Evolutionary conservation across 306 rosid species (phyloP).

Genomic region (Gleditsia sinensis): DNA sequence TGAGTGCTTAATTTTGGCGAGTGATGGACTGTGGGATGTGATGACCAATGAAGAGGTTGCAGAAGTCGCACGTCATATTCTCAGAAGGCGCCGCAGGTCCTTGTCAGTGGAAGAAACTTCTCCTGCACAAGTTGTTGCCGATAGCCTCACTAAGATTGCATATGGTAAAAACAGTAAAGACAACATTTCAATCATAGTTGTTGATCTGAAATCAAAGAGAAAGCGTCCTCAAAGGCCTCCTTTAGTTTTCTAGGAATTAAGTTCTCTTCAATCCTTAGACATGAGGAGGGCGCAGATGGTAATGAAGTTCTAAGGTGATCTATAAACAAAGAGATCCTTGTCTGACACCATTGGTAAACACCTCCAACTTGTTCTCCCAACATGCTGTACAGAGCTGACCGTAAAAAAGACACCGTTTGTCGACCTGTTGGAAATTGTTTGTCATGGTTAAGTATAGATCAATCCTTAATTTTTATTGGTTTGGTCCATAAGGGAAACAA

Average conservation of each 20-base stretch:
- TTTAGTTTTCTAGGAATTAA: not conserved
- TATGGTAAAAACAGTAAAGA: slow-evolving; percentile 52
- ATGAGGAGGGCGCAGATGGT: slow-evolving; percentile 32
- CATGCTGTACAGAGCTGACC: slow-evolving; percentile 49
- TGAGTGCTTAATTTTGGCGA: slow-evolving; percentile 63
- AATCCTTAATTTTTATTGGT: slow-evolving; percentile 47
- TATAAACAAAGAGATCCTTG: too few relatives aligned
- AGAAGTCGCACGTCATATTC: slow-evolving; percentile 56
- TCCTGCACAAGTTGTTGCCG: slow-evolving; percentile 58
- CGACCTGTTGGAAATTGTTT: slow-evolving; percentile 23
- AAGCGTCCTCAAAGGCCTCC: slow-evolving; percentile 50
- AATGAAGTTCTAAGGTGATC: slow-evolving; percentile 28
- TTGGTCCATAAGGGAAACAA: slow-evolving; percentile 30
- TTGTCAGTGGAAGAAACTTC: slow-evolving; percentile 31
- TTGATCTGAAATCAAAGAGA: slow-evolving; percentile 60
- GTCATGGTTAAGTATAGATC: slow-evolving; percentile 33
- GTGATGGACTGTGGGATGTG: slow-evolving; percentile 74
- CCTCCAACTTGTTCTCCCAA: too few relatives aligned
- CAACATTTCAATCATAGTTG: slow-evolving; percentile 59
- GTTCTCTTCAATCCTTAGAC: not conserved
- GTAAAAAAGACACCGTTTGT: slow-evolving; percentile 25
- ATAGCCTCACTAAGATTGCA: slow-evolving; percentile 59
- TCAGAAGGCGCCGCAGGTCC: slow-evolving; percentile 50
- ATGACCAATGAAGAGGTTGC: slow-evolving; percentile 66
- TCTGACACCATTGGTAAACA: too few relatives aligned